Conservation (phyloP, 345 rosid species). For the Reutealis trisperma region DNA sequence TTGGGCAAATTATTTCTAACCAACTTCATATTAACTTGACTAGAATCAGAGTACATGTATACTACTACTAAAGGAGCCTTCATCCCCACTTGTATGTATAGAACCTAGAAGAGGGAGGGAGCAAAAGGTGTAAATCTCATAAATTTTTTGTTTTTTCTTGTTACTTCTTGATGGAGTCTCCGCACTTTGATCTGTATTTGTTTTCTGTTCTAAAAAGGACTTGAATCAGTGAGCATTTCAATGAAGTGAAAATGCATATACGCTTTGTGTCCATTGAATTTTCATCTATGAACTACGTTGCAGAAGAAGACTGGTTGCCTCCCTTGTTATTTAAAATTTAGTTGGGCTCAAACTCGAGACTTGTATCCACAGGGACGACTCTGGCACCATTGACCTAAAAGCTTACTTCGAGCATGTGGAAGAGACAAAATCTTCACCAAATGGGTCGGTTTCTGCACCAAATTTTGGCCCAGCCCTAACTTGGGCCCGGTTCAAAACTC, state of each 20-base stretch:
- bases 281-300: not conserved
- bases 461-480: no score
- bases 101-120: constrained; percentile 22
- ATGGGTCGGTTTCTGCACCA: no score
- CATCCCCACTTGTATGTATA: constrained; percentile 42
- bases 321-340: no score
- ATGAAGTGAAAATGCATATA: not conserved
- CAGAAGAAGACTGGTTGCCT: not conserved
- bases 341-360: not conserved
- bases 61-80: constrained; percentile 23
- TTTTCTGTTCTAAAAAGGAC: constrained; percentile 3
- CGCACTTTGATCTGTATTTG: constrained; percentile 17
- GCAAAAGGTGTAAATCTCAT: constrained; percentile 33
- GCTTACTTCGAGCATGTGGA: no score
- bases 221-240: not conserved
- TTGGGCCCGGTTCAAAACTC: no score
- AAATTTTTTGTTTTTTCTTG: not conserved
- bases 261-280: not conserved
- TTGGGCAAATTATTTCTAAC: constrained; percentile 30
- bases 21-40: constrained; percentile 31
- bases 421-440: no score
- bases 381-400: no score
- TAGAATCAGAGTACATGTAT: constrained; percentile 33
- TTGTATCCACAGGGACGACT: no score
- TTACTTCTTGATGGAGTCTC: constrained; percentile 9